phyloP scores from a whole-genome alignment of 2,329 filamentous ascomycete genomes.

The Torrubiella hemipterigena region DNA sequence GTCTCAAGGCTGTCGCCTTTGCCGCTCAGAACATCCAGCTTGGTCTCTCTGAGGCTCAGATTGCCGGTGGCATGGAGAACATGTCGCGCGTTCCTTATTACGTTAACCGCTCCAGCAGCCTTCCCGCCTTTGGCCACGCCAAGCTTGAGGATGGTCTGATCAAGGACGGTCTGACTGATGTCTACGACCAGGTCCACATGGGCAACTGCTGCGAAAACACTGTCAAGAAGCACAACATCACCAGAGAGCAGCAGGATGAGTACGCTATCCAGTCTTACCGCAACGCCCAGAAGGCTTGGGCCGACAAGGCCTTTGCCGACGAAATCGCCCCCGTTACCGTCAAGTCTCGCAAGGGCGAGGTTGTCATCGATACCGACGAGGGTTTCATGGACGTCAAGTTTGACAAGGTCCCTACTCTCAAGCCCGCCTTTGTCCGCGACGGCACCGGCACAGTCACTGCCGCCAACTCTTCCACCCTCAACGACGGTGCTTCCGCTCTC shows the following conservation, averaged over 20 bases:
- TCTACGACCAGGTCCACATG: constrained; percentile 97
- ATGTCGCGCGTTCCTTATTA: constrained; percentile 95
- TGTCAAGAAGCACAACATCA: constrained; percentile 73
- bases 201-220: constrained; percentile 93
- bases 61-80: constrained; percentile 96
- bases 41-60: constrained; percentile 73
- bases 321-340: constrained; percentile 86
- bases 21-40: constrained; percentile 93
- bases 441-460: constrained; percentile 86
- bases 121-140: constrained; percentile 78
- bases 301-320: constrained; percentile 68
- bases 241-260: constrained; percentile 76
- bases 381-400: constrained; percentile 78
- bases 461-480: constrained; percentile 86
- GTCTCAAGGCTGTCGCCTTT: constrained; percentile 80
- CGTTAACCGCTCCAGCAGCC: constrained; percentile 64
- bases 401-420: constrained; percentile 75
- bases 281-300: constrained; percentile 84
- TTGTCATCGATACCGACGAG: constrained; percentile 70
- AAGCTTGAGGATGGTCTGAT: constrained; percentile 85
- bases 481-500: constrained; percentile 85
- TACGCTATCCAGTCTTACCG: constrained; percentile 86
- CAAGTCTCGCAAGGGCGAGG: constrained; percentile 72
- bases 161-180: constrained; percentile 90
- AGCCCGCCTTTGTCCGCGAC: constrained; percentile 81